Evolutionary conservation across 305 asterid genomes (phyloP).

Genomic region (Caryopteris hybrid): DNA sequence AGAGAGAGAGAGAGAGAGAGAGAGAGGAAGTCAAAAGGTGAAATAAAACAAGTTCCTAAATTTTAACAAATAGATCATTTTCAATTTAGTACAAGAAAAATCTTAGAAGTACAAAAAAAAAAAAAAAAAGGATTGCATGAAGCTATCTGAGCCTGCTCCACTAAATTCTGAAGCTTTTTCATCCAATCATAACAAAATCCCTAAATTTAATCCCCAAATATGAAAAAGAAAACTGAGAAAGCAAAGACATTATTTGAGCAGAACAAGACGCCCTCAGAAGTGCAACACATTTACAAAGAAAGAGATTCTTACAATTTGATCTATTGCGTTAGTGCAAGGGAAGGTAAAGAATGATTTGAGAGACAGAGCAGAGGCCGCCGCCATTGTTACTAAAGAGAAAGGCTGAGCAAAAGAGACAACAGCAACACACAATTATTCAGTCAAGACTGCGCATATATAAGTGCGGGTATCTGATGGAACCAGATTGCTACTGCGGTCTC

Average conservation of each 20-base stretch:
- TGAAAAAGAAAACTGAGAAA: background rate
- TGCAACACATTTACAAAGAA: background rate
- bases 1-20: no score
- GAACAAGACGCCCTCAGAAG: background rate
- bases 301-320: constrained; percentile 30
- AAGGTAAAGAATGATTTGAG: constrained; percentile 31
- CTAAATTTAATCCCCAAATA: background rate
- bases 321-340: constrained; percentile 17
- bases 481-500: no score
- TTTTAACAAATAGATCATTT: no score
- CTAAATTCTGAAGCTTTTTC: background rate
- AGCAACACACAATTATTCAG: background rate
- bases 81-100: no score
- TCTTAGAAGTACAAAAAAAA: no score
- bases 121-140: background rate
- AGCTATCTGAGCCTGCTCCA: background rate
- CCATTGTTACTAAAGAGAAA: constrained; percentile 22
- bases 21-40: no score
- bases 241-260: background rate
- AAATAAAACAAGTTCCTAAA: no score
- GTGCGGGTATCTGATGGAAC: no score
- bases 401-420: background rate
- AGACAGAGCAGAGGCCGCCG: constrained; percentile 43
- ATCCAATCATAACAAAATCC: constrained; percentile 10
- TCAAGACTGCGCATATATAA: no score